Evolutionary conservation across 2,329 filamentous ascomycete species (phyloP).

Genomic region (Graphilbum ipis-grandicollis): DNA sequence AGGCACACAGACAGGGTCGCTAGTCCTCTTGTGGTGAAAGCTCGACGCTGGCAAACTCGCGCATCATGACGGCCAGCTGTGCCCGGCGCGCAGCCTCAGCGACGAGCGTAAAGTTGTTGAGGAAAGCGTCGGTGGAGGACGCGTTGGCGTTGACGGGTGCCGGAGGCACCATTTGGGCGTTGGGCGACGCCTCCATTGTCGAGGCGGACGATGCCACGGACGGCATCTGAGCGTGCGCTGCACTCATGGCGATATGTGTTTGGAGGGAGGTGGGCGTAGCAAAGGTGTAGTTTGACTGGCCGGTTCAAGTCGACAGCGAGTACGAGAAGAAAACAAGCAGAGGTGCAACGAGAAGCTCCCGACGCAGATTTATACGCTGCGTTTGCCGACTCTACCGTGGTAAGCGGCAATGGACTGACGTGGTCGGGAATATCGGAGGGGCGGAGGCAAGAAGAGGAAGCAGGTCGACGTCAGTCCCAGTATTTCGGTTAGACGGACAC

Average conservation of each 20-base stretch:
- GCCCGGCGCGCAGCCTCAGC: constrained; percentile 88
- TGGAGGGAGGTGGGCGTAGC: not conserved
- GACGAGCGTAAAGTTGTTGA: constrained; percentile 69
- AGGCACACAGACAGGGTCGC: too few relatives aligned
- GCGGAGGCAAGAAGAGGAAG: too few relatives aligned
- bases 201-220: not conserved
- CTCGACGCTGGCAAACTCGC: constrained; percentile 63
- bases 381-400: too few relatives aligned
- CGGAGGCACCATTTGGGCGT: constrained; percentile 13
- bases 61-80: constrained; percentile 74
- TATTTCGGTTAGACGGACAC: too few relatives aligned
- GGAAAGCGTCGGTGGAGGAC: constrained; percentile 38
- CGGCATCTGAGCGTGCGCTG: not conserved
- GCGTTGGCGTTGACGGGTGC: constrained; percentile 15
- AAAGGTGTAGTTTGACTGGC: not conserved
- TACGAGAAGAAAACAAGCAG: too few relatives aligned
- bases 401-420: too few relatives aligned
- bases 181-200: constrained; percentile 9
- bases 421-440: too few relatives aligned
- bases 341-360: too few relatives aligned
- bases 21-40: constrained; percentile 25
- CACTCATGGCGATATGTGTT: not conserved
- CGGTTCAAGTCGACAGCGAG: too few relatives aligned
- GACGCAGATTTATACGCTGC: too few relatives aligned
- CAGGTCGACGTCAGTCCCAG: too few relatives aligned